Percentiles rank a stretch among this genome's conserved stretches.
These are phyloP conservation scores for Metschnikowia shivogae DNA, from an alignment of 805 yeast species.

Conservation along the genomic window DNA sequence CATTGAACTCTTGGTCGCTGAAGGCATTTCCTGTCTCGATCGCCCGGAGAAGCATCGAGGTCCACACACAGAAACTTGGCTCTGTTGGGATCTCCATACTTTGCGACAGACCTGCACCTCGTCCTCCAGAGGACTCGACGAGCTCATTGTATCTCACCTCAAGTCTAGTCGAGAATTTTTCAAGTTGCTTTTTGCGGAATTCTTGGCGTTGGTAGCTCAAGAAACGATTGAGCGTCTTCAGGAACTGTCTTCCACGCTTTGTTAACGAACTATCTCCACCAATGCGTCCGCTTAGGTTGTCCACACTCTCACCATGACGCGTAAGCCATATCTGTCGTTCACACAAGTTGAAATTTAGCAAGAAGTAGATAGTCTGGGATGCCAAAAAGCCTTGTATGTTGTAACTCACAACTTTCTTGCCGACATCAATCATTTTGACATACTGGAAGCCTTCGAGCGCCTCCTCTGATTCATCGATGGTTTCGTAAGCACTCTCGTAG, in stretches of 20 bases:
- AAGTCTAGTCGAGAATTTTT: slow-evolving; percentile 44
- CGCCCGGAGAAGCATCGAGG: slow-evolving; percentile 78
- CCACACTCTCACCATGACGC: slow-evolving; percentile 89
- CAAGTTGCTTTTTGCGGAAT: slow-evolving; percentile 61
- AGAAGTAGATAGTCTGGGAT: slow-evolving; percentile 87
- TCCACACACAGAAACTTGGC: slow-evolving; percentile 85
- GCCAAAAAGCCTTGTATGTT: slow-evolving; percentile 85
- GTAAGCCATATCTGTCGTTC: slow-evolving; percentile 94
- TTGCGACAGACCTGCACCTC: slow-evolving; percentile 9
- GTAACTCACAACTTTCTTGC: slow-evolving; percentile 87
- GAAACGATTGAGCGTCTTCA: slow-evolving; percentile 69
- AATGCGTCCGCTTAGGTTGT: slow-evolving; percentile 77
- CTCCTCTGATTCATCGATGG: slow-evolving; percentile 79
- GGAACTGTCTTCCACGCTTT: slow-evolving; percentile 69
- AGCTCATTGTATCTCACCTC: slow-evolving; percentile 39
- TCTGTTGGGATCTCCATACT: slow-evolving; percentile 45
- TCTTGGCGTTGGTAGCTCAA: slow-evolving; percentile 65
- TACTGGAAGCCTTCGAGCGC: slow-evolving; percentile 66
- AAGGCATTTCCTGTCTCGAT: slow-evolving; percentile 75
- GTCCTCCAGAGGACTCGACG: slow-evolving; percentile 23
- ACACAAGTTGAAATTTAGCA: slow-evolving; percentile 75
- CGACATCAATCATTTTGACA: slow-evolving; percentile 94
- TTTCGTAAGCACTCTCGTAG: slow-evolving; percentile 86
- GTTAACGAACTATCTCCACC: slow-evolving; percentile 91
- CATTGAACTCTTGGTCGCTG: slow-evolving; percentile 66